Base-by-base conservation (phyloP, 2,329 filamentous ascomycete species). In the Pseudocercospora vitis region DNA sequence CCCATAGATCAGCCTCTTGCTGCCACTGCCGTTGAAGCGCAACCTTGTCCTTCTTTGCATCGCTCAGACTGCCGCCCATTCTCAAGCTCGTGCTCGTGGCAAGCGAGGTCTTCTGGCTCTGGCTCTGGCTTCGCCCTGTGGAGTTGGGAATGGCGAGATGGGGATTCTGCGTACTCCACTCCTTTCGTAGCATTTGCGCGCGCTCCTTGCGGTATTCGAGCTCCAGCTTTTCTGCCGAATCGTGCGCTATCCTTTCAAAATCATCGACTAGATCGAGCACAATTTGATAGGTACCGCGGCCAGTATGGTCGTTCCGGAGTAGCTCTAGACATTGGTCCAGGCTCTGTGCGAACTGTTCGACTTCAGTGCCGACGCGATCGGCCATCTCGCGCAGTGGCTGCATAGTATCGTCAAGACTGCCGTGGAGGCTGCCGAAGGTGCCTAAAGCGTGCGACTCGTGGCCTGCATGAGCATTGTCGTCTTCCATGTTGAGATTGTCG, bases 1-100 rank as follows among this genome's bases (percentile, higher is more conserved):
- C 86, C 94, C 94, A 99, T 0, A 91, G 94, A 64, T 95, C 89
- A 33, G 85, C 83, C 72, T 99, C 94, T 59, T 87, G 81, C 70
- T 95, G 85, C 79, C 90, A 87, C 52, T 83, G 81, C 65, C 80
- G 77, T 9, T 86, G 67, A 56, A 82, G 79, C 49, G 78, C 68
- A 16, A 78, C 66, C 37, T 70, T 73, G 26, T 73, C 61, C n/a
- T 64, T 65, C 28, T 67, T 65, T 33, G 55, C 53, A n/a, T 54
- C 56, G 16, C 53, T 48, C 32, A 63, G 28, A 7, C 49, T 52
- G 14, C 33, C 45, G 29, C 31, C 42, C 12, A 50, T 23, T 14
- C 18, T 51, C 48, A 50, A 24, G 18, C 52, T 42, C 29, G 45
- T 14, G 7, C 39, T 40, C 18, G 63, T 56, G 3, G 63, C 61